Evolutionary conservation across 2,329 filamentous ascomycete genomes (phyloP).

Genomic region (Nemania abortiva): DNA sequence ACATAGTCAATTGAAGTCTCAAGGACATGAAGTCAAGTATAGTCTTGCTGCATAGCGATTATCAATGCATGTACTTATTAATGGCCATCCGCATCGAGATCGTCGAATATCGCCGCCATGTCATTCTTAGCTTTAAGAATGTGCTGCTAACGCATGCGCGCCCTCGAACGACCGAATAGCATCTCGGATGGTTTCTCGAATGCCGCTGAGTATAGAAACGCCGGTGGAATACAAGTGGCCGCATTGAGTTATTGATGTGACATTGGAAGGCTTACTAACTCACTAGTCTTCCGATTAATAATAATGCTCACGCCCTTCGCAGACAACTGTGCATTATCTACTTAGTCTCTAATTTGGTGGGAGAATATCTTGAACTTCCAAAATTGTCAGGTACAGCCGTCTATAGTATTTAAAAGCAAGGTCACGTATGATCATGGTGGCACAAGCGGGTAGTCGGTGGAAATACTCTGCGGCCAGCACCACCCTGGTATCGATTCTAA

Average conservation of each 20-base stretch:
- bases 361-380: neutral
- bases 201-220: neutral
- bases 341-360: neutral
- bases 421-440: neutral
- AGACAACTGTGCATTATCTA: neutral
- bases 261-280: conserved; percentile 12
- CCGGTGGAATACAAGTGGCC: conserved; percentile 2
- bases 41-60: neutral
- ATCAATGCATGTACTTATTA: neutral
- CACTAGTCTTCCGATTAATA: conserved; percentile 3
- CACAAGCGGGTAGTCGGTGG: neutral
- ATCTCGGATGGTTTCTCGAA: neutral
- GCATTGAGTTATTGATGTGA: conserved; percentile 18
- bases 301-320: neutral
- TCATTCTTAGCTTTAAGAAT: neutral
- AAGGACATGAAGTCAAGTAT: neutral
- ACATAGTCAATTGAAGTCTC: neutral
- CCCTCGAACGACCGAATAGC: conserved; percentile 1
- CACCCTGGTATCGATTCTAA: neutral
- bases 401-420: neutral
- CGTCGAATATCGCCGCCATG: neutral
- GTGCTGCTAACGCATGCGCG: neutral
- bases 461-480: neutral
- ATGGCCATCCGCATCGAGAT: neutral
- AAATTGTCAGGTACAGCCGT: neutral